These are phyloP conservation scores for Cladosporium sp. DNA, from an alignment of 2,329 filamentous ascomycete genomes.

Conservation along the genomic window DNA sequence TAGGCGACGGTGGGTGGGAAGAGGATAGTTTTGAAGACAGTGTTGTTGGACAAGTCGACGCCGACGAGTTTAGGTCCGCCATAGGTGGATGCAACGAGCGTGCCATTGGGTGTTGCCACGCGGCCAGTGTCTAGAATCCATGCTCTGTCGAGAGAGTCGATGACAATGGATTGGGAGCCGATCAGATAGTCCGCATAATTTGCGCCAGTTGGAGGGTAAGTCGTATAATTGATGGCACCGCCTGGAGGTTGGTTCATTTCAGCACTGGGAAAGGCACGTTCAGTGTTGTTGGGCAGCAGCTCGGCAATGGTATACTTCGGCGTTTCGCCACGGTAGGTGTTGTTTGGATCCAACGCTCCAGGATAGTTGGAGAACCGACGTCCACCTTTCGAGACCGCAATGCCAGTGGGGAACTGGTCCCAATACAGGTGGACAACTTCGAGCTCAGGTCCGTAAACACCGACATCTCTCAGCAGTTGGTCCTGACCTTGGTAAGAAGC, in stretches of 20 bases:
- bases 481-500: neutral
- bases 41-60: slow-evolving; percentile 43
- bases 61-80: slow-evolving; percentile 51
- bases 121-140: slow-evolving; percentile 54
- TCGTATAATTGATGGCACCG: slow-evolving; percentile 50
- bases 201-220: slow-evolving; percentile 41
- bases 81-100: slow-evolving; percentile 40
- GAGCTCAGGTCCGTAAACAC: slow-evolving; percentile 39
- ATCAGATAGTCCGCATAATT: slow-evolving; percentile 49
- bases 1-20: slow-evolving; percentile 47
- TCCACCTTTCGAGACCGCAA: slow-evolving; percentile 48
- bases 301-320: slow-evolving; percentile 49
- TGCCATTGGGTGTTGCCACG: slow-evolving; percentile 39
- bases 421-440: slow-evolving; percentile 50
- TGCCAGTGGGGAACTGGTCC: slow-evolving; percentile 48
- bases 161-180: slow-evolving; percentile 50
- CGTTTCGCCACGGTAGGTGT: slow-evolving; percentile 40
- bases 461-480: slow-evolving; percentile 31
- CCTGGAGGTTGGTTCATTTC: slow-evolving; percentile 47
- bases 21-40: slow-evolving; percentile 48
- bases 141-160: slow-evolving; percentile 47
- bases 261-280: slow-evolving; percentile 40
- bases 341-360: slow-evolving; percentile 44
- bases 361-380: slow-evolving; percentile 53
- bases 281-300: slow-evolving; percentile 40